Conservation (phyloP, 306 rosid species). For the Citrullus colocynthis region DNA sequence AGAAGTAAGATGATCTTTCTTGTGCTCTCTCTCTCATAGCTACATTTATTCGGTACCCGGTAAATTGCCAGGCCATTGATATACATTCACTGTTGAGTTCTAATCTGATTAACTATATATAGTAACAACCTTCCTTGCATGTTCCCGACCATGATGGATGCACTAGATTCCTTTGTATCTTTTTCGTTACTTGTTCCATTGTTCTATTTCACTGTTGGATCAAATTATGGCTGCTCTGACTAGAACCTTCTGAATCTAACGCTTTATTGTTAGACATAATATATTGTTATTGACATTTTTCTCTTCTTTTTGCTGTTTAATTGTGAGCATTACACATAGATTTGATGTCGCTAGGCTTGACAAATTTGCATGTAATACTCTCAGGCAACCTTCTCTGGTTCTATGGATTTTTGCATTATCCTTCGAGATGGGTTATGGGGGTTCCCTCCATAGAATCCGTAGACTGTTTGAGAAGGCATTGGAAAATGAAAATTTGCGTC, state of each 20-base stretch:
- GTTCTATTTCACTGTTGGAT: not conserved
- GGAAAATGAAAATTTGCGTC: slow-evolving; percentile 36
- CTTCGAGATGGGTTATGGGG: slow-evolving; percentile 65
- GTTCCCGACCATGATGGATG: not conserved
- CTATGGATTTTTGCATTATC: slow-evolving; percentile 71
- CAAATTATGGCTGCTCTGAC: not conserved
- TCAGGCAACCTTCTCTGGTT: slow-evolving; percentile 75
- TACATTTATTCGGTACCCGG: not conserved
- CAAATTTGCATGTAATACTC: slow-evolving; percentile 10
- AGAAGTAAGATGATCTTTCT: slow-evolving; percentile 47
- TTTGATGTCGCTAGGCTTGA: not conserved
- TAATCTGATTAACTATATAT: not conserved
- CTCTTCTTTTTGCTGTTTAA: not conserved
- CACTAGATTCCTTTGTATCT: not conserved
- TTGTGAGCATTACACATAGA: not conserved
- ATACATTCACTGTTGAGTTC: not conserved
- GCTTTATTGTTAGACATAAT: not conserved
- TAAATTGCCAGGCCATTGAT: not conserved
- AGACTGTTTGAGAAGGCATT: slow-evolving; percentile 79
- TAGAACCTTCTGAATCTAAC: not conserved
- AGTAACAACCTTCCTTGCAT: not conserved
- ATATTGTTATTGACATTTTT: not conserved
- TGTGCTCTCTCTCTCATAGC: not conserved
- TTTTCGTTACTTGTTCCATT: not conserved
- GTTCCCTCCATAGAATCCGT: slow-evolving; percentile 68